Evolutionary conservation across 192 early-diverging fungal species (phyloP), one percentile per base, ranked within the genome.

Genomic region (Umbelopsis sp.): DNA sequence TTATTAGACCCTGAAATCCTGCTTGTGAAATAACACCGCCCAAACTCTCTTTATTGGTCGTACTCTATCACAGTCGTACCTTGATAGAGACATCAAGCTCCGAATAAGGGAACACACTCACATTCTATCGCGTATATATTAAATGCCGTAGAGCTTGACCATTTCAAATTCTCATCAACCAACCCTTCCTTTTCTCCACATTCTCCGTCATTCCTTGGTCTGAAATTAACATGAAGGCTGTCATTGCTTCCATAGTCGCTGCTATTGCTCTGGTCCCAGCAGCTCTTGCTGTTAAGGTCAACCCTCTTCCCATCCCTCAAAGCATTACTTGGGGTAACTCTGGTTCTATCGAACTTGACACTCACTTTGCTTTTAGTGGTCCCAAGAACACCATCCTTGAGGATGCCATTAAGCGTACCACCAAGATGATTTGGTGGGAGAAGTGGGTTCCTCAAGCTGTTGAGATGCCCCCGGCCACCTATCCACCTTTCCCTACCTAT

Each of bases 391-490:
- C 72, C 22, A 70, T 86, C 6, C 82, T 91, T 20, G 26, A 49
- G 20, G 76, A 73, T 21, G 88, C 85, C 3, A 75, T 81, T 20
- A 66, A 71, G 36, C 85, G 90, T 41, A 88, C 88, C 69, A 79
- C 56, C 17, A 59, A 49, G 2, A 69, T 88, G 17, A 88, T 91
- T 44, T 73, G 69, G 67, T 68, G 77, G 32, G 86, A 87, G 71
- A 44, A 70, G 31, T 87, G 78, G 77, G 65, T 86, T 66, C 81
- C 80, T 49, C 78, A 77, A 66, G 70, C 78, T 36, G 69, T 76
- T 72, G 81, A 83, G 70, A 69, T 51, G 62, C 67, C 72, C 17
- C 65, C 69, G 7, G 66, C 53, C 32, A 38, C 68, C 29, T 83
- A 77, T 50, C 75, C 72, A 38, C 73, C 78, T 20, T 83, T 73